A percentile compares a stretch with the other conserved stretches of the same genome.
Conservation (phyloP, 148 eudicot genomes). For the Rhododendron kiyosumense region DNA sequence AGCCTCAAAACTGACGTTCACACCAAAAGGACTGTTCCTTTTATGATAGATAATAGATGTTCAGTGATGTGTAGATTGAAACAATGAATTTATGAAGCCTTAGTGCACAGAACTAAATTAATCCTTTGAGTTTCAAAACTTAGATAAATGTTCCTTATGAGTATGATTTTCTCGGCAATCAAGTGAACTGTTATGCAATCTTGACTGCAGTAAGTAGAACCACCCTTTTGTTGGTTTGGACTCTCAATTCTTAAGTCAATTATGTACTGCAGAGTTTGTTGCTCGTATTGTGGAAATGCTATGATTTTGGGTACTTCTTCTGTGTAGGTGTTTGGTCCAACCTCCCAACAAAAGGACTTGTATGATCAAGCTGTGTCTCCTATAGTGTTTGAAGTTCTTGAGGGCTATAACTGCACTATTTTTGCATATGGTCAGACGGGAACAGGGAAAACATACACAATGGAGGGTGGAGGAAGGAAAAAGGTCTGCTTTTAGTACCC, state of each 20-base stretch:
- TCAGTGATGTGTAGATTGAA: not conserved
- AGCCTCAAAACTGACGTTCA: not conserved
- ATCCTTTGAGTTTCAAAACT: not conserved
- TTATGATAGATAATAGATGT: not conserved
- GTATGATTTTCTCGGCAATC: not conserved
- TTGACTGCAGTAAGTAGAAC: not conserved
- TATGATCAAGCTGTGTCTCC: constrained; percentile 87
- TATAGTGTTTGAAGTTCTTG: constrained; percentile 88
- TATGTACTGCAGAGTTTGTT: not conserved
- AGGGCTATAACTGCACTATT: constrained; percentile 97
- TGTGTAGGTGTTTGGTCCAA: constrained; percentile 85
- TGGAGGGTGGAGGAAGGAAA: constrained; percentile 98
- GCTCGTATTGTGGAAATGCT: not conserved
- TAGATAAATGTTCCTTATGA: not conserved
- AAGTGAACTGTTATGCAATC: not conserved
- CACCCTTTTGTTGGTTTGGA: not conserved
- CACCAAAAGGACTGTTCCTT: not conserved
- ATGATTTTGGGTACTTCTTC: constrained; percentile 18
- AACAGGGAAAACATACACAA: constrained; percentile 97
- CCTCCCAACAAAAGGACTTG: constrained; percentile 80
- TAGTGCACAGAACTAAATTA: not conserved
- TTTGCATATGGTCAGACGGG: constrained; percentile 99
- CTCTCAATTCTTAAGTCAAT: not conserved
- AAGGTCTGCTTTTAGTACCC: constrained; percentile 42
- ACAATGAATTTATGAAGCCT: not conserved